phyloP scores from a whole-genome alignment of 2,329 filamentous ascomycete genomes.

The Pseudocercospora pini-densiflorae region DNA sequence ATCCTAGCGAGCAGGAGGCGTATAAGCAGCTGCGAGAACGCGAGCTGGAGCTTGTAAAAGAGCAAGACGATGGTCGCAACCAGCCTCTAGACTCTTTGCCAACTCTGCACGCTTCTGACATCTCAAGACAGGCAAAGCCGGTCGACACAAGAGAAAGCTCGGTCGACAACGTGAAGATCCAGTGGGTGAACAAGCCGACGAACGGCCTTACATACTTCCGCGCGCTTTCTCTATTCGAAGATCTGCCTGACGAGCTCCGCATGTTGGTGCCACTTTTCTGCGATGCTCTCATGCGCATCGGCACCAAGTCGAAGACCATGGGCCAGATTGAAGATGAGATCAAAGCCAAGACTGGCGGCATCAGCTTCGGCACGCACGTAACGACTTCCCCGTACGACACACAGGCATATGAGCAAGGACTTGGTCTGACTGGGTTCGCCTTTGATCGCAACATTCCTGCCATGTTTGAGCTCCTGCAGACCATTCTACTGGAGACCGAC shows the following conservation, averaged over 20 bases:
- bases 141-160: slow-evolving; percentile 66
- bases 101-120: slow-evolving; percentile 85
- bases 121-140: slow-evolving; percentile 76
- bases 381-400: slow-evolving; percentile 76
- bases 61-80: slow-evolving; percentile 72
- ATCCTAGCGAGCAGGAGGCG: slow-evolving; percentile 73
- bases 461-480: slow-evolving; percentile 86
- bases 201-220: slow-evolving; percentile 97
- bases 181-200: slow-evolving; percentile 91
- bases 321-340: slow-evolving; percentile 95
- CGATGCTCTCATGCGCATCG: slow-evolving; percentile 89
- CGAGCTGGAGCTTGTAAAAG: slow-evolving; percentile 73
- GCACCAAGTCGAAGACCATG: slow-evolving; percentile 85
- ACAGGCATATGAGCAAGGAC: slow-evolving; percentile 73
- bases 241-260: slow-evolving; percentile 82
- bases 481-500: slow-evolving; percentile 82
- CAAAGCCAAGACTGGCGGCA: slow-evolving; percentile 92
- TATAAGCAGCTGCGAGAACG: slow-evolving; percentile 73
- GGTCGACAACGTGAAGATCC: slow-evolving; percentile 69
- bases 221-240: slow-evolving; percentile 78
- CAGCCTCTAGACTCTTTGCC: slow-evolving; percentile 88
- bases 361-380: slow-evolving; percentile 84
- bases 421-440: slow-evolving; percentile 84
- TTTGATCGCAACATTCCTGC: slow-evolving; percentile 86
- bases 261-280: slow-evolving; percentile 87